phyloP scores from a whole-genome alignment of 2,329 filamentous ascomycete species.

The Chrysosphaeria jannelii region DNA sequence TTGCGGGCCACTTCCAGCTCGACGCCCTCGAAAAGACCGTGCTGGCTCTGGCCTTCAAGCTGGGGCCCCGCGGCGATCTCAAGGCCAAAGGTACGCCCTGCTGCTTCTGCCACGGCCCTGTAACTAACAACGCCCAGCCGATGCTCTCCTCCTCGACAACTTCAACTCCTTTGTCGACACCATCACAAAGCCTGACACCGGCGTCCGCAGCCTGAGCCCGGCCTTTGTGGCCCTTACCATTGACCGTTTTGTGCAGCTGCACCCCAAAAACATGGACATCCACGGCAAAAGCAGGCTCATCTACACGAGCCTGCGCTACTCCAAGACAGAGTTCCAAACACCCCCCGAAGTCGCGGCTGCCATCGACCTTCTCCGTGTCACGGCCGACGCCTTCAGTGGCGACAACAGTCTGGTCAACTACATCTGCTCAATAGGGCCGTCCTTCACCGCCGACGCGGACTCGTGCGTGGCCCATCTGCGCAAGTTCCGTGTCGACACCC shows the following conservation, averaged over 20 bases:
- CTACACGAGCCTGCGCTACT: slow-evolving; percentile 40
- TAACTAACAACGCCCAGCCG: too few relatives aligned
- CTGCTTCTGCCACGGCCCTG: too few relatives aligned
- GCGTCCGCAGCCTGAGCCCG: slow-evolving; percentile 33
- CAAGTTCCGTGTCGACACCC: slow-evolving; percentile 18
- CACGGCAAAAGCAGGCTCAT: slow-evolving; percentile 36
- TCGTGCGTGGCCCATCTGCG: slow-evolving; percentile 24
- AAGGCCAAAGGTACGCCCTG: slow-evolving; percentile 73
- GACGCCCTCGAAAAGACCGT: slow-evolving; percentile 70
- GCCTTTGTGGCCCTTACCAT: slow-evolving; percentile 51
- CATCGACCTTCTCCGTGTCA: slow-evolving; percentile 34
- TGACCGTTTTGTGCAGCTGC: slow-evolving; percentile 64
- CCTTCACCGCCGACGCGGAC: slow-evolving; percentile 49
- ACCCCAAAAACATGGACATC: slow-evolving; percentile 61
- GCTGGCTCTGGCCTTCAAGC: slow-evolving; percentile 67
- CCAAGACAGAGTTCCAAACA: slow-evolving; percentile 28
- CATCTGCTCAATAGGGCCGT: slow-evolving; percentile 45
- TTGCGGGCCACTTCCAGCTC: slow-evolving; percentile 86
- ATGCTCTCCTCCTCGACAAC: slow-evolving; percentile 64
- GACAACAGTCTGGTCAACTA: slow-evolving; percentile 29
- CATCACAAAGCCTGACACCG: slow-evolving; percentile 32
- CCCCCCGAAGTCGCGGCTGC: slow-evolving; percentile 41
- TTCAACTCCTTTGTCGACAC: slow-evolving; percentile 49
- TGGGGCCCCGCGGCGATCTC: slow-evolving; percentile 49
- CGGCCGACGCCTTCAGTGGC: slow-evolving; percentile 27